phyloP scores from a whole-genome alignment of 2,329 filamentous ascomycete genomes.

The Tolypocladium pustulatum region DNA sequence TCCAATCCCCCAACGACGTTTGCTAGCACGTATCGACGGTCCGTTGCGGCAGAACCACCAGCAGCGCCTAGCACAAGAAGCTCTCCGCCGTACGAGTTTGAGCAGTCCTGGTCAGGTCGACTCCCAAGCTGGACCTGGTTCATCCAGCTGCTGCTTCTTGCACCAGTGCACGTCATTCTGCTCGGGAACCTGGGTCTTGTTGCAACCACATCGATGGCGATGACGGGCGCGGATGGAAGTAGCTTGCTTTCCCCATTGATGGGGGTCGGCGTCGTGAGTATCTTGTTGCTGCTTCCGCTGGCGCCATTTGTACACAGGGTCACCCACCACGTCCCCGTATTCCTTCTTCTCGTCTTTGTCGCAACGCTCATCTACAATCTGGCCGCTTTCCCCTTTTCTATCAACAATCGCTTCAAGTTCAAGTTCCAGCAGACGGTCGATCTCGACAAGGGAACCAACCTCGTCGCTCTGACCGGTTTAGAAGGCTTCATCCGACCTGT shows the following conservation, averaged over 20 bases:
- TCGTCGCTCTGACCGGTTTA: conserved; percentile 58
- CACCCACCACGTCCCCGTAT: conserved; percentile 69
- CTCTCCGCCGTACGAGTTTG: conserved; percentile 47
- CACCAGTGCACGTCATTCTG: conserved; percentile 67
- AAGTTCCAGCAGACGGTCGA: conserved; percentile 79
- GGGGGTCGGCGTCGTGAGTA: conserved; percentile 53
- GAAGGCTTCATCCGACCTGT: conserved; percentile 57
- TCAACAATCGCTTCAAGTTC: conserved; percentile 68
- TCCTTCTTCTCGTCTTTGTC: conserved; percentile 62
- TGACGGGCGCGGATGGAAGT: conserved; percentile 79
- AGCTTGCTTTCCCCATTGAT: conserved; percentile 62
- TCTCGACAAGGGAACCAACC: conserved; percentile 60
- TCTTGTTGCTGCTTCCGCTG: conserved; percentile 64
- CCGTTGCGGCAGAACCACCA: conserved; percentile 21
- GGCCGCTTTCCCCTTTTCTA: conserved; percentile 77
- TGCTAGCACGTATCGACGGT: conserved; percentile 43
- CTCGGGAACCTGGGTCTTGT: conserved; percentile 67
- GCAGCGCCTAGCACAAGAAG: conserved; percentile 12
- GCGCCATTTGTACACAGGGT: conserved; percentile 81
- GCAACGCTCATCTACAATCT: conserved; percentile 81
- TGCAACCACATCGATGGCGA: conserved; percentile 59
- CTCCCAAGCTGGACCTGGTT: conserved; percentile 82
- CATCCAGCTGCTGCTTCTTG: conserved; percentile 71
- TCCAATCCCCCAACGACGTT: conserved; percentile 37
- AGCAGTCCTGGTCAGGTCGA: conserved; percentile 76